Evolutionary conservation across 148 eudicot species (phyloP), one percentile per base, ranked within the genome.

Genomic region (Dysphania ambrosioides): DNA sequence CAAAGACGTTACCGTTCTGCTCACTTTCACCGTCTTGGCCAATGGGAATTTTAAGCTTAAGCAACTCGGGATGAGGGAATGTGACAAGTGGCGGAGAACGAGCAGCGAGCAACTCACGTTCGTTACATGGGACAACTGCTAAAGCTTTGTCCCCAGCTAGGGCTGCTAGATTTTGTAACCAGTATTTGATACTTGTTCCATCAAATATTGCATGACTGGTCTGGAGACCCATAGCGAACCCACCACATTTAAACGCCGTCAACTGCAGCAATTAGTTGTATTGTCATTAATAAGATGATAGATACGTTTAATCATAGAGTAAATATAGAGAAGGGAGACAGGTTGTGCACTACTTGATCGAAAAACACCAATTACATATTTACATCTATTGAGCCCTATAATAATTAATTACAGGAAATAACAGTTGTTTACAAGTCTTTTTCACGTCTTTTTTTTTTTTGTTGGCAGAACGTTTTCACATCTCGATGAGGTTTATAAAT

Each of bases 191-290:
- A 80, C 93, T 78, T 29, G 79, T 60, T 0, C 98, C 98, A 77
- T 94, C 98, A 76, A 89, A 88, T 35, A 82, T 81, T 18, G 84
- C 72, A 71, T 91, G 97, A 78, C 87, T 94, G 27, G 91, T 91
- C 38, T 88, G 88, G 42, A 89, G 4, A 9, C 97, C 97, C 83
- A 94, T 76, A 56, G 88, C 90, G 77, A 94, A 90, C 10, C 98
- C 96, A n/a, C 96, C 98, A 78, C 98, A 94, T 53, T 87, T 90
- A 59, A 91, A 94, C 47, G 86, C 73, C 63, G 98, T 94, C 73
- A 90, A 79, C 98, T 94, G 78, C 73, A 77, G 32, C 6, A 35
- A 65, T 8, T 65, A 21, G 27, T 29, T 19, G n/a, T 41, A 10
- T 10, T n/a, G 21, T 0, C 3, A 51, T 47, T 35, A 74, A 3